phyloP scores from a whole-genome alignment of 345 rosid species.

The Chamaenerion angustifolium region DNA sequence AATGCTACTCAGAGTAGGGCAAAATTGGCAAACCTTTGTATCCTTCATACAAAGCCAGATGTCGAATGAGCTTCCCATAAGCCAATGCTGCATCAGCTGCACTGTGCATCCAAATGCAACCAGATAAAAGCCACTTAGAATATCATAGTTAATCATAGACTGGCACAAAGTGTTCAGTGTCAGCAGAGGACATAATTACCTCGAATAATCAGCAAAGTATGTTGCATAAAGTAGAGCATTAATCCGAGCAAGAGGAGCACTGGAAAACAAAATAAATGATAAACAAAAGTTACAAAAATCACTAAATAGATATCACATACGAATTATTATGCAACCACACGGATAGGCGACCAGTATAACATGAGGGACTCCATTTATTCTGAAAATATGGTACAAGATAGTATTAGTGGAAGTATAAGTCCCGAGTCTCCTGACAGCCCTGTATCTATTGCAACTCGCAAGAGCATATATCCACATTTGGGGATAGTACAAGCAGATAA shows the following conservation, averaged over 20 bases:
- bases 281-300: slow-evolving; percentile 6
- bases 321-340: too few relatives aligned
- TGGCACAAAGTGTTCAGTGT: neutral
- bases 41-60: slow-evolving; percentile 75
- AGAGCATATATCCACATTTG: too few relatives aligned
- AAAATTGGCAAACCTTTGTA: slow-evolving; percentile 50
- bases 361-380: too few relatives aligned
- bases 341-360: neutral
- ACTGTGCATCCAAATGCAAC: slow-evolving; percentile 24
- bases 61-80: slow-evolving; percentile 79
- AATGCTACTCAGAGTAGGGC: too few relatives aligned
- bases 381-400: too few relatives aligned
- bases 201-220: slow-evolving; percentile 61
- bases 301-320: neutral
- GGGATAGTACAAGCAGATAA: too few relatives aligned
- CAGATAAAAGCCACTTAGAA: slow-evolving; percentile 7
- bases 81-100: slow-evolving; percentile 81
- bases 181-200: slow-evolving; percentile 27
- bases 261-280: slow-evolving; percentile 14
- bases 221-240: slow-evolving; percentile 76
- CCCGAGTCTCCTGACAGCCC: too few relatives aligned
- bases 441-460: too few relatives aligned
- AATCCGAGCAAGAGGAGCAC: slow-evolving; percentile 74
- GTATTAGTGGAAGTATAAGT: too few relatives aligned
- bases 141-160: neutral